Base-by-base conservation (phyloP, 495 filamentous ascomycete species). In the Corynascus novoguineensis region DNA sequence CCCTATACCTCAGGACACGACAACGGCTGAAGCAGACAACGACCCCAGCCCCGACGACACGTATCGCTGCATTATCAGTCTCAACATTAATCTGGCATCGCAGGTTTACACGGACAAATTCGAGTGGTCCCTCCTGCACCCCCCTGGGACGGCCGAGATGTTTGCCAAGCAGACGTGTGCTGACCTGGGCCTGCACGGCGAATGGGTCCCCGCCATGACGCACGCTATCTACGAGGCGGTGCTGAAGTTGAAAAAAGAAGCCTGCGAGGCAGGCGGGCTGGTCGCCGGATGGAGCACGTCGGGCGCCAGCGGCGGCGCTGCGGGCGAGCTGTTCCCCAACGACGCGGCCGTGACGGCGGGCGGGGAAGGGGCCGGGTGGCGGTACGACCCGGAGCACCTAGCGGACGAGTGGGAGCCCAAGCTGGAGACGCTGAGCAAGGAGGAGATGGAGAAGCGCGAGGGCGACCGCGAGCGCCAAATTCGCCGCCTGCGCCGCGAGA, bases 211-310 rank as follows among this genome's bases (percentile, higher is more conserved):
- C 3, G 89, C 91, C 32, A 87, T 99, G 72, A 85, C 95, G 17
- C 92, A 97, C 67, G 93, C 90, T 10, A 97, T 99, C 58, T 97
- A 97, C 71, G 93, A 99, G 73, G 90, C 93, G 7, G 90, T 92
- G 1, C 75, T 97, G 37, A 86, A 87, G 44, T 78, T 95, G 37
- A 97, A 97, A 75, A 99, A 97, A 68, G 95, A 97, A 66, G 89
- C 92, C 4, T 93, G 88, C 71, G 92, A 96, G 64, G 86, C 87
- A 59, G 91, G 89, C 53, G 88, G 89, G 12, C 71, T 92, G 5
- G 78, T 93, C 2, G 80, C 81, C 34, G 86, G 85, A 28, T 84
- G 83, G 71, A 27, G 25, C 44, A 15, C 44, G 4, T 47, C 44
- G 0, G 84, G 83, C 50, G 64, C 57, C 2, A 29, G 31, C 2